Conservation (phyloP, 495 filamentous ascomycete species). For the Podospora pseudoanserina region DNA sequence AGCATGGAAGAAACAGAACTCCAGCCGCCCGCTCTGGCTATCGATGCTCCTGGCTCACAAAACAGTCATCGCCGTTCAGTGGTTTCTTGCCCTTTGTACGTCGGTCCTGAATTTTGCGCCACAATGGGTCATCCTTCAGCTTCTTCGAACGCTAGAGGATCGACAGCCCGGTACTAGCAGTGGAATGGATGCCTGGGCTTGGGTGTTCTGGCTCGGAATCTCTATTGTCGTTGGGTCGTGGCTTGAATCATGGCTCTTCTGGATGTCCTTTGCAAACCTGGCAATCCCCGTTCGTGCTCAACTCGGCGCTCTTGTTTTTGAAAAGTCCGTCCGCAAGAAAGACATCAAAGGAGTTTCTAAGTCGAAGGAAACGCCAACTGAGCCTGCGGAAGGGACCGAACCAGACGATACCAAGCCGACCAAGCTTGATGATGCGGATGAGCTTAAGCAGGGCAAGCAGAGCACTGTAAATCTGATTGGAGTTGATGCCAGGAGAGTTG, state of each 20-base stretch:
- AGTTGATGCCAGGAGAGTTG: constrained; percentile 70
- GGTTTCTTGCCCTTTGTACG: constrained; percentile 47
- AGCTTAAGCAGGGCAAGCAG: constrained; percentile 59
- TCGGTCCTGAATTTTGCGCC: constrained; percentile 63
- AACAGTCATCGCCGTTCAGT: constrained; percentile 51
- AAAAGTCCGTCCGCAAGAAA: constrained; percentile 75
- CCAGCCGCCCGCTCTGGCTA: constrained; percentile 57
- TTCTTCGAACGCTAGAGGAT: constrained; percentile 62
- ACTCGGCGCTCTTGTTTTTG: constrained; percentile 68
- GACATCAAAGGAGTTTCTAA: constrained; percentile 57
- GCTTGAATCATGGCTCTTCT: constrained; percentile 60
- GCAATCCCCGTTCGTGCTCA: constrained; percentile 65
- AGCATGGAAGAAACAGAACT: constrained; percentile 50
- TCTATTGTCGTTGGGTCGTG: constrained; percentile 53
- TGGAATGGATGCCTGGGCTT: constrained; percentile 57
- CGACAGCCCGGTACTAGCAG: constrained; percentile 40
- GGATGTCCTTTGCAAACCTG: constrained; percentile 62
- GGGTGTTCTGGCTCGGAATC: constrained; percentile 60
- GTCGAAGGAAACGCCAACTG: constrained; percentile 26
- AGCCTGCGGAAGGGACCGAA: constrained; percentile 21
- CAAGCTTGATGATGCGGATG: constrained; percentile 50
- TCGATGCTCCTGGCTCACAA: constrained; percentile 56
- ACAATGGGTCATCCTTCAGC: constrained; percentile 62
- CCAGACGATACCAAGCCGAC: constrained; percentile 25
- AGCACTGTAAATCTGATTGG: constrained; percentile 76